phyloP scores from a whole-genome alignment of 129 eudicot genomes.

The Erigeron canadensis region DNA sequence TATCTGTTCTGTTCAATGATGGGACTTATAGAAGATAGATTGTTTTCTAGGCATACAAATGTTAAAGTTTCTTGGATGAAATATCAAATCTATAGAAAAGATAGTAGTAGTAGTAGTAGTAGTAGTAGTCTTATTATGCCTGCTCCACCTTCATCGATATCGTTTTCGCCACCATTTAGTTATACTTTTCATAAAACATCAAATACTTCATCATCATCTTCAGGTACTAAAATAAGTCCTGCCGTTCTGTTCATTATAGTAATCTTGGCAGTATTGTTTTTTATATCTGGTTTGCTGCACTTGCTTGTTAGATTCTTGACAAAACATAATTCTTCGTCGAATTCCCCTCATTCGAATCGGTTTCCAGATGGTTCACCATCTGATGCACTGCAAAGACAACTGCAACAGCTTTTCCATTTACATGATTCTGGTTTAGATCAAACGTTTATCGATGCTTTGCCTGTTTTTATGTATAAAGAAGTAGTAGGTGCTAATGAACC shows the following conservation, averaged over 20 bases:
- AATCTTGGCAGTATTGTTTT: slow-evolving; percentile 78
- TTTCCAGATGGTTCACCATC: slow-evolving; percentile 65
- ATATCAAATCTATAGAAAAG: slow-evolving; percentile 51
- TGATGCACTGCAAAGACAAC: slow-evolving; percentile 78
- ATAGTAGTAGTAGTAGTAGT: slow-evolving; percentile 39
- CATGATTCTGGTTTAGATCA: slow-evolving; percentile 93
- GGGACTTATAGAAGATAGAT: slow-evolving; percentile 39
- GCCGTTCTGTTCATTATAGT: slow-evolving; percentile 76
- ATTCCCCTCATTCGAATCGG: slow-evolving; percentile 44
- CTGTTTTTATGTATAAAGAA: slow-evolving; percentile 75
- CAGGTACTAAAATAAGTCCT: slow-evolving; percentile 71
- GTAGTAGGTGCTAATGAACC: slow-evolving; percentile 80
- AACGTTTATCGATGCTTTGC: slow-evolving; percentile 83
- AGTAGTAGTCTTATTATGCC: slow-evolving; percentile 28
- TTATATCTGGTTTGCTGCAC: slow-evolving; percentile 88
- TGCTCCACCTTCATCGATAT: slow-evolving; percentile 27
- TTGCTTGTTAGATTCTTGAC: slow-evolving; percentile 74
- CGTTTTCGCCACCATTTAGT: slow-evolving; percentile 38
- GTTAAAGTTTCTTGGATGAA: slow-evolving; percentile 70
- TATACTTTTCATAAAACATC: slow-evolving; percentile 39
- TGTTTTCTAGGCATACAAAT: slow-evolving; percentile 55
- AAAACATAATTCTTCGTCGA: slow-evolving; percentile 53
- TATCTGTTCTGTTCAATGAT: slow-evolving; percentile 32
- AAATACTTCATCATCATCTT: slow-evolving; percentile 48
- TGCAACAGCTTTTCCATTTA: slow-evolving; percentile 75